Percentiles rank a stretch among this genome's conserved stretches.
Conservation (phyloP, 352 stramenopile genomes). For the Phytophthora pistaciae region DNA sequence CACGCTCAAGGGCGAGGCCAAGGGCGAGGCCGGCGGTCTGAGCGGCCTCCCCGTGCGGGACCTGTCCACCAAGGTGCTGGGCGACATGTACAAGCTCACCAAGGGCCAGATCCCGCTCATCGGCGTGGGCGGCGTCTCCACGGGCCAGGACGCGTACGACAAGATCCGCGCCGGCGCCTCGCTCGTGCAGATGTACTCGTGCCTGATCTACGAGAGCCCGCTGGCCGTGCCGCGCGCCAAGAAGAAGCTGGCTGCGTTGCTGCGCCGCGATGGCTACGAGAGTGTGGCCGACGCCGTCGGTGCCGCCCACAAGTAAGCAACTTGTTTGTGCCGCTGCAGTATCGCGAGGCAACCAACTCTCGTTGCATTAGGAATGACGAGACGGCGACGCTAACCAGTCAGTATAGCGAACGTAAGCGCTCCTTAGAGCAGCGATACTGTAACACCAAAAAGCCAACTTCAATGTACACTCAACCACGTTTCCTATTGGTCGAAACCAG, state of each 20-base stretch:
- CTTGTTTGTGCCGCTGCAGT: background rate
- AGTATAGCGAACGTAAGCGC: background rate
- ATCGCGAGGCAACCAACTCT: background rate
- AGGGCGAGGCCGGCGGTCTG: slow-evolving; percentile 93
- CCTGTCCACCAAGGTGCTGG: slow-evolving; percentile 94
- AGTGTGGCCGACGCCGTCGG: slow-evolving; percentile 90
- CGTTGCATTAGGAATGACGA: slow-evolving; percentile 14
- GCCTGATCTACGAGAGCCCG: slow-evolving; percentile 93
- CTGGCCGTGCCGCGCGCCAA: slow-evolving; percentile 90
- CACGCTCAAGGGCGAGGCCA: slow-evolving; percentile 74
- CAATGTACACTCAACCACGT: background rate
- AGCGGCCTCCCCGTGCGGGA: slow-evolving; percentile 96
- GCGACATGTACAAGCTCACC: slow-evolving; percentile 96
- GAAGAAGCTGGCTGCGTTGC: slow-evolving; percentile 85
- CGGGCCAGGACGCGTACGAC: slow-evolving; percentile 96
- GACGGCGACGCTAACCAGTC: background rate
- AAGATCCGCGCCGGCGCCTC: slow-evolving; percentile 98
- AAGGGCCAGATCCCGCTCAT: slow-evolving; percentile 96
- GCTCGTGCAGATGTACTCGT: slow-evolving; percentile 96
- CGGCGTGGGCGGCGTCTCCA: slow-evolving; percentile 94
- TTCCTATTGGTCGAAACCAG: background rate
- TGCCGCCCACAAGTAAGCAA: slow-evolving; percentile 68
- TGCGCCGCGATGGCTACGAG: slow-evolving; percentile 85
- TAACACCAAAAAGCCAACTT: slow-evolving; percentile 8
- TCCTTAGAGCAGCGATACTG: background rate